These are phyloP conservation scores for Vitis labrusca DNA, from an alignment of 164 flowering plant genomes.

Conservation along the genomic window DNA sequence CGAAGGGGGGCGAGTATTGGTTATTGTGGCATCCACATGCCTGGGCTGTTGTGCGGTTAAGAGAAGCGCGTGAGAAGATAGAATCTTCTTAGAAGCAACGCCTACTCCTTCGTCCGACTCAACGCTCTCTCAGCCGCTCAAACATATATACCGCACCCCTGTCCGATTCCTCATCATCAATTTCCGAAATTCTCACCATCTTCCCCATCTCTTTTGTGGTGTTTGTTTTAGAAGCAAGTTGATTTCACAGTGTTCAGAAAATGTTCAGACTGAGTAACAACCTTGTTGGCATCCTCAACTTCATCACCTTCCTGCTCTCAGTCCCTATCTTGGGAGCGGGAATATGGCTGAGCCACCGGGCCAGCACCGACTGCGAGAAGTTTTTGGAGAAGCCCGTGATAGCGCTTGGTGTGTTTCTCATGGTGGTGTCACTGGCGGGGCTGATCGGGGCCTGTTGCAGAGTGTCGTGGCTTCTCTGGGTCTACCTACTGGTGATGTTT, in stretches of 20 bases:
- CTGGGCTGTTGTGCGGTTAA: no score
- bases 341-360: slow-evolving; percentile 33
- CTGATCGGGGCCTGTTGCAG: slow-evolving; percentile 55
- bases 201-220: no score
- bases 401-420: slow-evolving; percentile 45
- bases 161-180: no score
- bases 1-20: no score
- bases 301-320: slow-evolving; percentile 42
- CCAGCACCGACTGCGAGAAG: slow-evolving; percentile 40
- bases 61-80: no score
- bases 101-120: no score
- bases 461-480: slow-evolving; percentile 46
- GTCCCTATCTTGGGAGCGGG: slow-evolving; percentile 47
- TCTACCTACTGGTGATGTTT: slow-evolving; percentile 54
- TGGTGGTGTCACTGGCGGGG: slow-evolving; percentile 53
- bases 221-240: no score
- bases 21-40: no score
- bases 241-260: background rate
- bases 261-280: slow-evolving; percentile 58
- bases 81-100: no score
- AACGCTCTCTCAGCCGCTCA: background rate
- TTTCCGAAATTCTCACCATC: no score
- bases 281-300: slow-evolving; percentile 46
- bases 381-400: slow-evolving; percentile 42
- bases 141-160: no score